Evolutionary conservation across 2,329 filamentous ascomycete species (phyloP).

Genomic region (Hypoxylon sp.): DNA sequence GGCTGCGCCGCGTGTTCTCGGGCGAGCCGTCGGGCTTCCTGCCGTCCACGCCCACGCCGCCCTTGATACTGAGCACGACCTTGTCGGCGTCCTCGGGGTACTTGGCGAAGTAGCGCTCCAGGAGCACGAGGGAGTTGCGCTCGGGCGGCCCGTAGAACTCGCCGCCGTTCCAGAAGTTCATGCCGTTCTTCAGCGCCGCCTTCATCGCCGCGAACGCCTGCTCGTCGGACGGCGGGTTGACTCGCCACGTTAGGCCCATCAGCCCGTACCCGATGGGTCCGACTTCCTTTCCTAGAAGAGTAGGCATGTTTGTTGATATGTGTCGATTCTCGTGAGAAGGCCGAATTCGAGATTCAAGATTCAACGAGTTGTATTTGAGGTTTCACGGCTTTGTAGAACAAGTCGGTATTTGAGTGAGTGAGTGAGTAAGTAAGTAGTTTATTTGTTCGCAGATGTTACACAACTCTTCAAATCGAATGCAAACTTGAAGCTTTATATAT

Average conservation of each 20-base stretch:
- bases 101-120: slow-evolving; percentile 63
- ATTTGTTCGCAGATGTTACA: neutral
- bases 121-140: slow-evolving; percentile 60
- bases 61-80: slow-evolving; percentile 65
- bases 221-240: slow-evolving; percentile 46
- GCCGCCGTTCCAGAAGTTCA: slow-evolving; percentile 62
- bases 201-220: slow-evolving; percentile 58
- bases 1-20: slow-evolving; percentile 56
- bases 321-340: neutral
- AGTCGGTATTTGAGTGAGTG: neutral
- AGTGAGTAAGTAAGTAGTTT: neutral
- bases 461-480: neutral
- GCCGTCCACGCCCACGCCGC: slow-evolving; percentile 51
- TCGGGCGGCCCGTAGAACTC: slow-evolving; percentile 63
- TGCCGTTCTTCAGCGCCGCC: slow-evolving; percentile 51
- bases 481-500: neutral
- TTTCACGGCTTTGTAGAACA: no score
- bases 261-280: slow-evolving; percentile 41
- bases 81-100: slow-evolving; percentile 66
- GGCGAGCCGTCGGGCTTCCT: slow-evolving; percentile 55
- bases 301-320: slow-evolving; percentile 39
- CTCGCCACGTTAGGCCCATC: slow-evolving; percentile 48
- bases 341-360: no score
- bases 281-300: slow-evolving; percentile 40
- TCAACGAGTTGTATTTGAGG: no score